Evolutionary conservation across 768 basidiomycete genomes (phyloP), one percentile per base, ranked within the genome.

Genomic region (Tephrocybe sp.): DNA sequence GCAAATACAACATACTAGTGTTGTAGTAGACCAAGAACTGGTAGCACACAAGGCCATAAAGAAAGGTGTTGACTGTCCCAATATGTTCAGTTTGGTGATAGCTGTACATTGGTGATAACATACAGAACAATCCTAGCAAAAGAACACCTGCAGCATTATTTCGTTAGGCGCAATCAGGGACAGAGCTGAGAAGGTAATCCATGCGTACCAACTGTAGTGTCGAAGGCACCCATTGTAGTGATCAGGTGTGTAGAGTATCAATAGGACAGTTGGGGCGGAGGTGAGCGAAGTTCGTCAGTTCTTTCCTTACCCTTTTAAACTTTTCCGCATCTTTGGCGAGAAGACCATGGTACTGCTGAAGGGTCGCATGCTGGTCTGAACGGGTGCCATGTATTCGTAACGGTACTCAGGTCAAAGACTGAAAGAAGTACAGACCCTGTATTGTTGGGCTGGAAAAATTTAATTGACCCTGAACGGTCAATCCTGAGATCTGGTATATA

Each of bases 11-110:
- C 65, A 15, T 45, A 66, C 66, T 68, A 15, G 65, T 53, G 46
- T 55, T 58, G 37, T 56, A 54, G 45, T 75, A 75, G 7, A 62
- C 58, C 12, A 64, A 54, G 53, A 74, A 75, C 46, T 75, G 73
- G 54, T 69, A 74, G 0, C 62, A 63, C 51, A 75, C 73, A 14
- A 73, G 61, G 0, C 73, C 73, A 48, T 70, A 65, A 8, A 65
- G 51, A 23, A 60, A 65, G 24, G 64, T 65, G 45, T 65, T 65
- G 41, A 65, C 64, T 65, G 37, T 18, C 32, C 10, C 20, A 37
- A 32, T 14, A 26, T 24, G 12, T 39, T 28, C 21, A n/a, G n/a
- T n/a, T n/a, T n/a, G n/a, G n/a, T n/a, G n/a, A n/a, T n/a, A n/a
- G n/a, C n/a, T n/a, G n/a, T n/a, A n/a, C n/a, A n/a, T n/a, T n/a